A percentile compares a stretch with the other conserved stretches of the same genome.
These are phyloP conservation scores for Aspergillus pseudoglaucus DNA, from an alignment of 2,329 filamentous ascomycete species.

Conservation along the genomic window DNA sequence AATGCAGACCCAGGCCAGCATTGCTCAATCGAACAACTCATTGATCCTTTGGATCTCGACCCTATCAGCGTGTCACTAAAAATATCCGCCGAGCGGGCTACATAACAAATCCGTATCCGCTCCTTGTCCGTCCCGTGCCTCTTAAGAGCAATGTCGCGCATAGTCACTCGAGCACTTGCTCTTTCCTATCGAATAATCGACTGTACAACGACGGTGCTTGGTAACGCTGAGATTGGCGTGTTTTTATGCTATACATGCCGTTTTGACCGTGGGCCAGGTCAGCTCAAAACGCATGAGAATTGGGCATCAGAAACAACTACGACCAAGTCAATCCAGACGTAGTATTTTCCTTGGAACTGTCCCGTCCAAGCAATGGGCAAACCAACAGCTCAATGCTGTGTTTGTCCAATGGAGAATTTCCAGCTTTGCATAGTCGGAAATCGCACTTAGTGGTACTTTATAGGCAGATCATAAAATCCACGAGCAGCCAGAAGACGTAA, in stretches of 20 bases:
- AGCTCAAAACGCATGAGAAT: background rate
- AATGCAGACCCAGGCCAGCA: background rate
- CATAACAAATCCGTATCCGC: background rate
- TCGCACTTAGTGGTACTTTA: background rate
- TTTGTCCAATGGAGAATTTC: background rate
- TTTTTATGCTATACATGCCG: background rate
- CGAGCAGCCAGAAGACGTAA: background rate
- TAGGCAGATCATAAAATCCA: background rate
- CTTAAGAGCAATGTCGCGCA: too few species aligned
- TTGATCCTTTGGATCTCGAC: background rate
- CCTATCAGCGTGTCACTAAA: background rate
- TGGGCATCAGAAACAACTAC: background rate
- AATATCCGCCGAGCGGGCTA: background rate
- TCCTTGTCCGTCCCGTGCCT: too few species aligned
- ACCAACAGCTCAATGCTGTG: background rate
- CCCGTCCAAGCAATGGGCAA: too few species aligned
- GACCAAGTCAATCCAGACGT: too few species aligned
- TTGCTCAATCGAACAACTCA: background rate
- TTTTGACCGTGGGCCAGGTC: background rate
- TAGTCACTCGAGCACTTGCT: background rate
- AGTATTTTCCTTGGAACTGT: too few species aligned
- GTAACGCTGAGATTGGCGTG: background rate
- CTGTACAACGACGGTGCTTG: background rate
- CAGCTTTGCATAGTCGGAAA: background rate
- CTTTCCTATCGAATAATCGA: background rate